These are phyloP conservation scores for Salvia hispanica DNA, from an alignment of 257 asterid species.

Conservation along the genomic window DNA sequence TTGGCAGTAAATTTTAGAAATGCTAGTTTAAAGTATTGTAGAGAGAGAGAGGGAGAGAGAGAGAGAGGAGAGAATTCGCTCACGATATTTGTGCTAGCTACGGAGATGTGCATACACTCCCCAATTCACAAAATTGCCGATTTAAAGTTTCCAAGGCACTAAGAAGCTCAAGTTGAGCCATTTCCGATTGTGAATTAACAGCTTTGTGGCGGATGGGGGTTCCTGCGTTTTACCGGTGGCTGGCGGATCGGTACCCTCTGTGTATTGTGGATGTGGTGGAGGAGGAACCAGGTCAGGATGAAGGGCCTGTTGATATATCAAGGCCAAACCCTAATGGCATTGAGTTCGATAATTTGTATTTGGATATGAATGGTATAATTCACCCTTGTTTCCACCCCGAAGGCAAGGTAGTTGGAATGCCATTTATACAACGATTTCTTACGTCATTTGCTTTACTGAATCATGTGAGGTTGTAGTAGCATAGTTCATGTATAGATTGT, in stretches of 20 bases:
- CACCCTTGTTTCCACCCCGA: constrained; percentile 99
- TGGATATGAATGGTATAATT: constrained; percentile 95
- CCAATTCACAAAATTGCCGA: constrained; percentile 17
- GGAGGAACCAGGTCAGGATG: constrained; percentile 60
- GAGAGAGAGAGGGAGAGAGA: too few species aligned
- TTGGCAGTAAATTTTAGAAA: constrained; percentile 9
- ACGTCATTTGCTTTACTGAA: neutral
- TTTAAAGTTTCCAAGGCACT: neutral
- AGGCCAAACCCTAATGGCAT: constrained; percentile 89
- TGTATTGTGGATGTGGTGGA: constrained; percentile 80
- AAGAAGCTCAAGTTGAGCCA: constrained; percentile 22
- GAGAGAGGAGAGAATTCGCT: neutral
- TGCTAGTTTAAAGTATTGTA: too few species aligned
- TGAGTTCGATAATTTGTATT: constrained; percentile 84
- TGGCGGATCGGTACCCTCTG: constrained; percentile 90
- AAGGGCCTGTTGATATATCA: constrained; percentile 53
- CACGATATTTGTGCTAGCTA: constrained; percentile 7
- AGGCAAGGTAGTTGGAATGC: constrained; percentile 62
- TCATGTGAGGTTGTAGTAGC: constrained; percentile 4
- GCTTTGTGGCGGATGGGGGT: constrained; percentile 64
- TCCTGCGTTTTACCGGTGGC: constrained; percentile 94
- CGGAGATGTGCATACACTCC: too few species aligned
- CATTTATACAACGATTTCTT: neutral
- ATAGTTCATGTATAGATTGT: neutral
- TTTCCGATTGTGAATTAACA: constrained; percentile 13